Evolutionary conservation across 148 eudicot genomes (phyloP).

Genomic region (Arctostaphylos glauca): DNA sequence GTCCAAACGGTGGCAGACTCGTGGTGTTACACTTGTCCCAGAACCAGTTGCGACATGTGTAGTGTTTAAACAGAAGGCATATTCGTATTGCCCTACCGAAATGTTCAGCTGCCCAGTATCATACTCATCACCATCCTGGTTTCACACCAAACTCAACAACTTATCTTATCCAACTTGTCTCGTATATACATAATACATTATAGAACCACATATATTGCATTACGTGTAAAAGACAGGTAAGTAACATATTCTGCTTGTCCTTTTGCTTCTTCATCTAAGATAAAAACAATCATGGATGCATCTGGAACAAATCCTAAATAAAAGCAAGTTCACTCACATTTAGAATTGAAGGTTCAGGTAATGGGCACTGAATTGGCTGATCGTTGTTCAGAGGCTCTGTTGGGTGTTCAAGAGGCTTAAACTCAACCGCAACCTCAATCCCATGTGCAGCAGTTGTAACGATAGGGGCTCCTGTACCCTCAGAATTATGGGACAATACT

Average conservation of each 20-base stretch:
- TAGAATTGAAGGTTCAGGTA: constrained; percentile 87
- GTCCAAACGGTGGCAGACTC: background rate
- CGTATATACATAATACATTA: too few relatives aligned
- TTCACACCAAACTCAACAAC: too few relatives aligned
- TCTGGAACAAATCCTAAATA: background rate
- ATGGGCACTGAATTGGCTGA: constrained; percentile 76
- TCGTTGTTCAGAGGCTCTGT: constrained; percentile 74
- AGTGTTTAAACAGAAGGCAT: background rate
- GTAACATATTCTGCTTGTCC: background rate
- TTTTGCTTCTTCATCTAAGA: background rate
- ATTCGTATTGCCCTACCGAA: background rate
- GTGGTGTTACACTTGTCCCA: constrained; percentile 1
- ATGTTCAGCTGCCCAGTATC: background rate
- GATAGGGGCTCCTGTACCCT: constrained; percentile 27
- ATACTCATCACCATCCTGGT: too few relatives aligned
- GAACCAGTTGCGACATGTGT: background rate
- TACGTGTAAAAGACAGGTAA: background rate
- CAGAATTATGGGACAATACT: constrained; percentile 41
- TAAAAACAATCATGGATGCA: background rate
- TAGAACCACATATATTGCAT: too few relatives aligned
- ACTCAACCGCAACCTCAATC: constrained; percentile 61
- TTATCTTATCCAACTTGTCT: too few relatives aligned
- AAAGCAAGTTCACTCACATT: constrained; percentile 52
- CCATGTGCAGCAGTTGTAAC: constrained; percentile 44
- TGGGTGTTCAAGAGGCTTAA: constrained; percentile 87